Conservation (phyloP, 768 basidiomycete species). For the Leccinum truebloodii region DNA sequence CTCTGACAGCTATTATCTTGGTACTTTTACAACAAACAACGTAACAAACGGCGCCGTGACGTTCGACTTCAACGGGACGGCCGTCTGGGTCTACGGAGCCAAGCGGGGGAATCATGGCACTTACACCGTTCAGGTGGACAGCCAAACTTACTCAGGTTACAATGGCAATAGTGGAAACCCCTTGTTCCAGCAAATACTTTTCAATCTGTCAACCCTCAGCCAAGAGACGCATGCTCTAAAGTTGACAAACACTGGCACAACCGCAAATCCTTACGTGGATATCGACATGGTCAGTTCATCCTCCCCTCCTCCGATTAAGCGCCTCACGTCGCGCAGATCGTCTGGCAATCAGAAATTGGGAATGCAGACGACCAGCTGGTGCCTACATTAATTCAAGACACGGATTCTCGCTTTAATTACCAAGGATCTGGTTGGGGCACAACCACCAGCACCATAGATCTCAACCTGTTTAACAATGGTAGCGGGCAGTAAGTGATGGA, state of each 20-base stretch:
- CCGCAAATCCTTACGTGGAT: slow-evolving; percentile 39
- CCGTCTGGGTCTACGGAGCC: slow-evolving; percentile 50
- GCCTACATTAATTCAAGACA: slow-evolving; percentile 33
- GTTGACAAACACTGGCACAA: slow-evolving; percentile 33
- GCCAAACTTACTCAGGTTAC: slow-evolving; percentile 23
- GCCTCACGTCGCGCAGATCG: slow-evolving; percentile 19
- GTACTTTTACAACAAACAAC: slow-evolving; percentile 43
- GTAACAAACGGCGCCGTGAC: slow-evolving; percentile 34
- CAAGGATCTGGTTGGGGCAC: slow-evolving; percentile 39
- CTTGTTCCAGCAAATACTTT: slow-evolving; percentile 44
- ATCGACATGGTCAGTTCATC: slow-evolving; percentile 42
- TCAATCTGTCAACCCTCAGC: slow-evolving; percentile 34
- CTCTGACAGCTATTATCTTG: slow-evolving; percentile 37
- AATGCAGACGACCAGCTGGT: slow-evolving; percentile 13
- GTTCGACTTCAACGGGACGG: slow-evolving; percentile 51
- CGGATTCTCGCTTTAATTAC: slow-evolving; percentile 42
- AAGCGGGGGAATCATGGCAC: slow-evolving; percentile 48
- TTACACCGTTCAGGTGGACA: slow-evolving; percentile 46
- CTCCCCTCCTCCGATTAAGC: not conserved
- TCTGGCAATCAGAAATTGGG: slow-evolving; percentile 33
- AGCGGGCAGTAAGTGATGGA: slow-evolving; percentile 40
- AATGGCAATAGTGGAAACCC: slow-evolving; percentile 25
- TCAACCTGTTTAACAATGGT: slow-evolving; percentile 41
- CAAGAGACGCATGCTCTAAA: slow-evolving; percentile 39
- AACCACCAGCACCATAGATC: slow-evolving; percentile 30